A percentile compares a stretch with the other conserved stretches of the same genome.
Evolutionary conservation across 2,329 filamentous ascomycete species (phyloP).

Genomic region (Allantophomopsis cytisporea): DNA sequence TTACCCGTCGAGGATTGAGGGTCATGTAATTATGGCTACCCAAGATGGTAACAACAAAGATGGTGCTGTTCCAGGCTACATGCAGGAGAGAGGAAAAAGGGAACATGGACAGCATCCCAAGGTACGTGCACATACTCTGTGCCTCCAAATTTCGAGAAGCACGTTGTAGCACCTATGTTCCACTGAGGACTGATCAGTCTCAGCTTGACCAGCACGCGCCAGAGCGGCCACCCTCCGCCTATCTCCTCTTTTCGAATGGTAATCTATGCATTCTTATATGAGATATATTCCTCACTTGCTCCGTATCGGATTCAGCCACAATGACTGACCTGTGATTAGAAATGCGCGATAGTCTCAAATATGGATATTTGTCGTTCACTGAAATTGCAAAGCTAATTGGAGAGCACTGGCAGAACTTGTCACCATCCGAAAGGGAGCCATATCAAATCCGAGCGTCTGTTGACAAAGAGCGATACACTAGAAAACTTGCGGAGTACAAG

Average conservation of each 20-base stretch:
- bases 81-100: constrained; percentile 41
- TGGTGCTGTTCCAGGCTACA: constrained; percentile 29
- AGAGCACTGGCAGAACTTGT: constrained; percentile 66
- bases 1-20: constrained; percentile 40
- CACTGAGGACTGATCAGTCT: too few species aligned
- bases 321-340: too few species aligned
- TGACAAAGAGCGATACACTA: constrained; percentile 66
- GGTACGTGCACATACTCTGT: too few species aligned
- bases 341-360: constrained; percentile 66
- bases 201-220: constrained; percentile 69
- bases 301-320: too few species aligned
- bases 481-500: constrained; percentile 63
- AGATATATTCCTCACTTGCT: too few species aligned
- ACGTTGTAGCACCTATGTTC: too few species aligned
- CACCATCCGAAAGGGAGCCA: constrained; percentile 51
- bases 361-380: constrained; percentile 64
- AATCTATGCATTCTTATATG: too few species aligned
- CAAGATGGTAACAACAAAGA: constrained; percentile 37
- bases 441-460: constrained; percentile 60
- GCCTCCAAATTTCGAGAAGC: too few species aligned
- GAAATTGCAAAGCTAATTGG: constrained; percentile 75
- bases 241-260: constrained; percentile 80
- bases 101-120: constrained; percentile 72
- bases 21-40: too few species aligned
- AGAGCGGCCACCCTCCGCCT: constrained; percentile 68